Evolutionary conservation across 768 basidiomycete species (phyloP).

Genomic region (Rubroboletus pulcherrimus): DNA sequence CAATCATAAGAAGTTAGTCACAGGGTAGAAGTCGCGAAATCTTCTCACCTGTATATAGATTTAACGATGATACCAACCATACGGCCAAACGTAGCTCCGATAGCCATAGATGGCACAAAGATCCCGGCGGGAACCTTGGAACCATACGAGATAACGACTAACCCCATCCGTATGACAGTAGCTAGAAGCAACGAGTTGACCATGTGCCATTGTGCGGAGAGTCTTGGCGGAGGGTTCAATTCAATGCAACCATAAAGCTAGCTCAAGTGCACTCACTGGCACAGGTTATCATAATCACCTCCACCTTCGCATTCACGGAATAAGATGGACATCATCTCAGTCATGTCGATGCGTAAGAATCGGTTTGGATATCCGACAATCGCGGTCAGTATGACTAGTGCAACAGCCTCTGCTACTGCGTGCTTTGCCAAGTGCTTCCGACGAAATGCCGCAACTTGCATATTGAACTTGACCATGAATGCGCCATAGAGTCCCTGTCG

Average conservation of each 20-base stretch:
- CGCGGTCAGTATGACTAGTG: conserved; percentile 83
- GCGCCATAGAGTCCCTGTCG: conserved; percentile 92
- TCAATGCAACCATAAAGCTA: not conserved
- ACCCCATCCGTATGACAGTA: conserved; percentile 78
- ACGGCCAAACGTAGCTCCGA: conserved; percentile 94
- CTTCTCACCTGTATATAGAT: conserved; percentile 76
- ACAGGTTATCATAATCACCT: conserved; percentile 84
- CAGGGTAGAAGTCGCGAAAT: conserved; percentile 13
- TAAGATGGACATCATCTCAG: conserved; percentile 89
- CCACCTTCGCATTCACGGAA: conserved; percentile 96
- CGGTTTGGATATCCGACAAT: conserved; percentile 92
- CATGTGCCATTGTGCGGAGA: conserved; percentile 90
- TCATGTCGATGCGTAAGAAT: conserved; percentile 97
- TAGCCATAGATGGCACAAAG: conserved; percentile 98
- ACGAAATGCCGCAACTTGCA: conserved; percentile 92
- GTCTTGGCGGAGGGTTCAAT: conserved; percentile 42
- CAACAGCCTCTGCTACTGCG: conserved; percentile 85
- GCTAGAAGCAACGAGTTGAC: conserved; percentile 90
- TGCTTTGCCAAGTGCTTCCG: conserved; percentile 82
- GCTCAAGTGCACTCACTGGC: conserved; percentile 68
- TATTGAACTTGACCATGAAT: conserved; percentile 94
- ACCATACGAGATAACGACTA: conserved; percentile 92
- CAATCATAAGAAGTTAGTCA: not conserved
- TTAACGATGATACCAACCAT: conserved; percentile 98
- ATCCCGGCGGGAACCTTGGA: conserved; percentile 97